A percentile compares a stretch with the other conserved stretches of the same genome.
Conservation (phyloP, 139 green algal genomes). For the Eudorina sp. region DNA sequence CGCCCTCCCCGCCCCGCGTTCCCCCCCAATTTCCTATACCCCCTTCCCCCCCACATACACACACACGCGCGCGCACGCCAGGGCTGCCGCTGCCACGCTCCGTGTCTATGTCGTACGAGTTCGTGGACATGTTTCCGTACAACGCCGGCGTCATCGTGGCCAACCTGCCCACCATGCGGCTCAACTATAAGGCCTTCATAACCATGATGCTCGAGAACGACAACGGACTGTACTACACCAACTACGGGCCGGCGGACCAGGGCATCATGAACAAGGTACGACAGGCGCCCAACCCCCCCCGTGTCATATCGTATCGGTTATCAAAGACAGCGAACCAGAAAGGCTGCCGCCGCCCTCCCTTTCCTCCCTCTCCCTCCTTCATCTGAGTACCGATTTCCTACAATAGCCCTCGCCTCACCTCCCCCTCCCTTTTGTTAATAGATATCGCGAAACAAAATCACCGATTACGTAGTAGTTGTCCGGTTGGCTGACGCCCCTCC, state of each 20-base stretch:
- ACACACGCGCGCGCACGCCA: background rate
- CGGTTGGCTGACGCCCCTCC: no score
- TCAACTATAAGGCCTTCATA: slow-evolving; percentile 44
- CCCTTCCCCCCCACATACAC: background rate
- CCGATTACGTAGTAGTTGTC: no score
- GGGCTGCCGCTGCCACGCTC: slow-evolving; percentile 43
- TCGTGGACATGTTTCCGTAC: slow-evolving; percentile 31
- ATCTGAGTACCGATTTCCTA: no score
- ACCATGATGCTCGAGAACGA: slow-evolving; percentile 48
- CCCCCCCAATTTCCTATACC: background rate
- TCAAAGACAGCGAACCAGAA: no score
- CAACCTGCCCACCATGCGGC: slow-evolving; percentile 42
- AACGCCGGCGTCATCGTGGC: slow-evolving; percentile 52
- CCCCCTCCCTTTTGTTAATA: no score
- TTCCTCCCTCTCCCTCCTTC: no score
- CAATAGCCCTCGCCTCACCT: no score
- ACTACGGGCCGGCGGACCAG: slow-evolving; percentile 56
- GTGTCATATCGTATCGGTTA: no score
- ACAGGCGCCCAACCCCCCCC: no score
- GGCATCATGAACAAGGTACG: slow-evolving; percentile 52
- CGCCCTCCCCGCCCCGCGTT: background rate
- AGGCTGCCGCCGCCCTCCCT: no score
- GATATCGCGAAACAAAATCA: no score
- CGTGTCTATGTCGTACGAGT: slow-evolving; percentile 44
- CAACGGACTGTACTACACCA: slow-evolving; percentile 51